Evolutionary conservation across 2,329 filamentous ascomycete species (phyloP), one percentile per base, ranked within the genome.

Genomic region (Hypoxylon sp.): DNA sequence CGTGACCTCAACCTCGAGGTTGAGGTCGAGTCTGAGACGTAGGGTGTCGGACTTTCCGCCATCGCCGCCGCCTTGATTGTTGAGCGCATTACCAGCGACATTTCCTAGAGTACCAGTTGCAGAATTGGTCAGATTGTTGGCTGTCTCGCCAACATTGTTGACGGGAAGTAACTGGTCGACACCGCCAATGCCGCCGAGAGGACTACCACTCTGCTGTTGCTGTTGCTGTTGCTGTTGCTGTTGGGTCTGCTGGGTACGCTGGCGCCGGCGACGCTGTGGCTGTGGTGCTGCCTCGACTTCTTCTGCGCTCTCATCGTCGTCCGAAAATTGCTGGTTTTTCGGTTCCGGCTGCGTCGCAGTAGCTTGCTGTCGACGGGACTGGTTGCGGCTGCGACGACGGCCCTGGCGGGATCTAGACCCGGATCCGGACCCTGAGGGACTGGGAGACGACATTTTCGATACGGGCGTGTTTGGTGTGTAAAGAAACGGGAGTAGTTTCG

Each of bases 1-100:
- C 74, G 94, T 91, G 69, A 96, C 92, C 79, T 96, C 92, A 58
- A 96, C 87, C 73, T 96, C 92, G 63, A 96, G 82, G 78, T 96
- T 96, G 65, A 94, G 84, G 75, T 96, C 92, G 16, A 95, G 81
- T 51, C 90, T 86, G 73, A 96, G 80, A 74, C 90, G 89, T 75
- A 94, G 80, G 25, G 91, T 91, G 73, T 94, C 75, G 39, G 72
- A 84, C 74, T 84, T 82, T 74, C 84, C 79, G 25, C 64, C 72
- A 4, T 70, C 67, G 39, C 64, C 67, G 29, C 67, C 72, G 21
- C 54, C 60, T 21, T 57, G 50, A 16, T 72, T 65, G 25, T 66
- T 61, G 12, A 75, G 66, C 0, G 62, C 73, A 45, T 60, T 66
- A 1, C 74, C 73, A 7, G 75, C 68, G 0, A 77, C 72, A 12